Conservation (phyloP, 768 basidiomycete species). For the Mycena rosella region DNA sequence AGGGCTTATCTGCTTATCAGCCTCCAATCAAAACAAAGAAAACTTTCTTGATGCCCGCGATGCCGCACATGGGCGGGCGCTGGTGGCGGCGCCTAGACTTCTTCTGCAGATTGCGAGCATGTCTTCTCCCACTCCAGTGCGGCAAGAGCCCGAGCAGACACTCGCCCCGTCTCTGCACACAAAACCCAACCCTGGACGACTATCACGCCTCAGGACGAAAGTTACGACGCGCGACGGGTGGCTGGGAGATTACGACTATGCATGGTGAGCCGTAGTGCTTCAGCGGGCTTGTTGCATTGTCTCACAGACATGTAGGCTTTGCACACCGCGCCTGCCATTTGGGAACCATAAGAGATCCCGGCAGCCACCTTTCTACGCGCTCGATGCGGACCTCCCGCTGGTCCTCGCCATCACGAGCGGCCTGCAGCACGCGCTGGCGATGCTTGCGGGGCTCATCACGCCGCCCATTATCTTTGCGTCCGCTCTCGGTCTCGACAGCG, state of each 20-base stretch:
- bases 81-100: not conserved
- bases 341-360: not conserved
- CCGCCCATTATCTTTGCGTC: constrained; percentile 86
- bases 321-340: not conserved
- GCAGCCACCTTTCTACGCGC: too few species aligned
- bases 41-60: too few species aligned
- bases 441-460: constrained; percentile 86
- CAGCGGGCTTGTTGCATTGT: too few species aligned
- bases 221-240: constrained; percentile 7
- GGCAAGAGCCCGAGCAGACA: not conserved
- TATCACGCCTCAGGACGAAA: constrained; percentile 4
- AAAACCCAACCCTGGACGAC: not conserved
- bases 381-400: too few species aligned
- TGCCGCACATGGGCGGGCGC: not conserved
- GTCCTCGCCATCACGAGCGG: constrained; percentile 55
- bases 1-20: too few species aligned
- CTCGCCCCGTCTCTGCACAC: not conserved
- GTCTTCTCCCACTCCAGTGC: not conserved
- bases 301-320: not conserved
- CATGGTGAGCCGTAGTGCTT: not conserved
- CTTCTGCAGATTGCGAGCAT: not conserved
- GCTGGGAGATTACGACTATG: constrained; percentile 10
- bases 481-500: constrained; percentile 68
- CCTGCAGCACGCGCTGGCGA: constrained; percentile 83
- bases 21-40: too few species aligned